Evolutionary conservation across 2,329 filamentous ascomycete species (phyloP).

Genomic region (Fusarium sp.): DNA sequence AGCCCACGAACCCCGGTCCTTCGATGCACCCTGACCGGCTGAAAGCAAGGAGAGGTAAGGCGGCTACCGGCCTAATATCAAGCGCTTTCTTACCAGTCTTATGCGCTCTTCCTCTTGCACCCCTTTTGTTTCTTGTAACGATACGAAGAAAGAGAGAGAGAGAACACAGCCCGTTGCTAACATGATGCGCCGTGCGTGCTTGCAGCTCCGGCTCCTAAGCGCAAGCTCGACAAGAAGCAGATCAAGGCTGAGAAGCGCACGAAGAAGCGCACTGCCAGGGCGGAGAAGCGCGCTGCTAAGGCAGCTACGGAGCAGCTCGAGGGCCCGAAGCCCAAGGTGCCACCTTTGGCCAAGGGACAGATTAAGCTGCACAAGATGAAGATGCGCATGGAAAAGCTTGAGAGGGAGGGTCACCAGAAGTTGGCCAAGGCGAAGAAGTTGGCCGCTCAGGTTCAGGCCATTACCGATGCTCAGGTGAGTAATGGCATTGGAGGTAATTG

Average conservation of each 20-base stretch:
- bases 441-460: slow-evolving; percentile 44
- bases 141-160: neutral
- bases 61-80: neutral
- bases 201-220: slow-evolving; percentile 30
- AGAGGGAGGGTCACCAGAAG: slow-evolving; percentile 51
- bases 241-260: slow-evolving; percentile 46
- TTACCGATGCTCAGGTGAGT: slow-evolving; percentile 42
- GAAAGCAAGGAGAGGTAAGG: slow-evolving; percentile 38
- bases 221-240: slow-evolving; percentile 26
- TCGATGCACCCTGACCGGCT: slow-evolving; percentile 30
- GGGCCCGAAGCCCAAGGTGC: slow-evolving; percentile 47
- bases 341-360: slow-evolving; percentile 54
- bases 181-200: slow-evolving; percentile 1
- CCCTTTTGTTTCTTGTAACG: neutral
- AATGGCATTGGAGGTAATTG: neutral
- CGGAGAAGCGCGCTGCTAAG: slow-evolving; percentile 55
- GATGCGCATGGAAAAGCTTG: slow-evolving; percentile 53
- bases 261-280: slow-evolving; percentile 52
- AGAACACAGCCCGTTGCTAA: neutral
- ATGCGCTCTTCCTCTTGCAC: neutral
- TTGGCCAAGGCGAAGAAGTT: slow-evolving; percentile 55
- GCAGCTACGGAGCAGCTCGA: slow-evolving; percentile 47
- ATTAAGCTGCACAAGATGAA: slow-evolving; percentile 53
- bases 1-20: slow-evolving; percentile 20
- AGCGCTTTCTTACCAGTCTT: neutral